Base-by-base conservation (phyloP, 495 filamentous ascomycete genomes). In the Aspergillus kassunensis region DNA sequence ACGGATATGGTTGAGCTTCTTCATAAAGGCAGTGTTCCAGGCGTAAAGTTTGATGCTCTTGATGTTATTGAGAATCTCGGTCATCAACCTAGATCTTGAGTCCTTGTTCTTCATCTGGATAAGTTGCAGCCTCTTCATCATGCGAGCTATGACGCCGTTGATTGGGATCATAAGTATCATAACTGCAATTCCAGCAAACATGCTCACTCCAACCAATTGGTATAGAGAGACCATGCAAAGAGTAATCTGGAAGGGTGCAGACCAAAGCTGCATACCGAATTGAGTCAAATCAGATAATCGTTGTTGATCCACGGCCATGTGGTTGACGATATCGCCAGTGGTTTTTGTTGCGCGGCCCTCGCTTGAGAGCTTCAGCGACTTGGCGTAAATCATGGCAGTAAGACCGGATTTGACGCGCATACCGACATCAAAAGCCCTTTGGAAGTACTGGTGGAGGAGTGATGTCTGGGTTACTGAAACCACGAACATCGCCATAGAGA, bases 61-160 rank as follows among this genome's bases (percentile, higher is more conserved):
- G 83, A 97, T 97, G 67, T 97, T 97, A 78, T 97, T 97, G 61
- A 97, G 72, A 54, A 99, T 97, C 73, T 99, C 95, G 6, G 95
- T 93, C 79, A 97, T 95, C 47, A 99, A 68, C 29, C 92, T 77
- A 21, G 93, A 96, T 54, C 95, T 83, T 7, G 91, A 81, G 60
- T 99, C 95, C 70, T 99, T 99, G 70, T 97, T 97, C 74, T 92
- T 95, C 95, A 99, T 99, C 71, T 99, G 95, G 51, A 80, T 71
- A 66, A 96, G 96, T 65, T 97, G 95, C 43, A 99, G 72, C 19
- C 75, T 90, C 71, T 97, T 97, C 90, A 96, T 95, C 57, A 95
- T 71, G 49, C 84, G 80, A 13, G 95, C 95, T 67, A 97, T 95
- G 45, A 92, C 69, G 42, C 95, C 95, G 66, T 99, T 97, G 59